Evolutionary conservation across 2,329 filamentous ascomycete genomes (phyloP).

Genomic region (Thelonectria olida): DNA sequence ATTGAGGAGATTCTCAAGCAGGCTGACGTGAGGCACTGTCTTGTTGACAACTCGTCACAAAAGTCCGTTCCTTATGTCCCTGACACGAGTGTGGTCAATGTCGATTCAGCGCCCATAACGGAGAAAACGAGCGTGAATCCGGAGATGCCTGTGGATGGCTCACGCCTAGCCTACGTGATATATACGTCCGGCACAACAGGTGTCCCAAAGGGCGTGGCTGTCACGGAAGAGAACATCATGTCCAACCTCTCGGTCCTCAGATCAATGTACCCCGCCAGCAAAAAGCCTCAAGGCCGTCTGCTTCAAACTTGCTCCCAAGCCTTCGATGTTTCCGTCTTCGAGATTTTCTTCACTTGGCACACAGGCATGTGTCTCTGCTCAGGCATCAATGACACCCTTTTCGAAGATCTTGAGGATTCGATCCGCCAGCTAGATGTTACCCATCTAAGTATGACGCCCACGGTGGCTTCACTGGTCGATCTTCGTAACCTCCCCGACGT

Average conservation of each 20-base stretch:
- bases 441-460: constrained; percentile 87
- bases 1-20: constrained; percentile 70
- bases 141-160: constrained; percentile 49
- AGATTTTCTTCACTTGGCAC: constrained; percentile 87
- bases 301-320: constrained; percentile 86
- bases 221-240: constrained; percentile 79
- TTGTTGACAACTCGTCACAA: constrained; percentile 49
- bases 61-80: constrained; percentile 21
- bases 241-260: constrained; percentile 78
- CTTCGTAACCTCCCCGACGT: constrained; percentile 75
- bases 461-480: constrained; percentile 79
- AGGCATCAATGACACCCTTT: constrained; percentile 77
- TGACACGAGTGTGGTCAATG: constrained; percentile 42
- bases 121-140: constrained; percentile 49
- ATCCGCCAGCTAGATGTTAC: constrained; percentile 74
- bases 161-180: constrained; percentile 76
- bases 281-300: constrained; percentile 60
- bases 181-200: constrained; percentile 89
- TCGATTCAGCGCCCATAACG: constrained; percentile 43
- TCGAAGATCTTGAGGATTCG: constrained; percentile 74
- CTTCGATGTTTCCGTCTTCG: constrained; percentile 90
- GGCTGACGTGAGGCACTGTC: constrained; percentile 58
- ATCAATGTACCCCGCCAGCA: constrained; percentile 68
- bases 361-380: constrained; percentile 82
- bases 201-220: constrained; percentile 79